Percentiles rank a stretch among this genome's conserved stretches.
Evolutionary conservation across 1,139 yeast species (phyloP).

Genomic region (Wickerhamomyces sp.): DNA sequence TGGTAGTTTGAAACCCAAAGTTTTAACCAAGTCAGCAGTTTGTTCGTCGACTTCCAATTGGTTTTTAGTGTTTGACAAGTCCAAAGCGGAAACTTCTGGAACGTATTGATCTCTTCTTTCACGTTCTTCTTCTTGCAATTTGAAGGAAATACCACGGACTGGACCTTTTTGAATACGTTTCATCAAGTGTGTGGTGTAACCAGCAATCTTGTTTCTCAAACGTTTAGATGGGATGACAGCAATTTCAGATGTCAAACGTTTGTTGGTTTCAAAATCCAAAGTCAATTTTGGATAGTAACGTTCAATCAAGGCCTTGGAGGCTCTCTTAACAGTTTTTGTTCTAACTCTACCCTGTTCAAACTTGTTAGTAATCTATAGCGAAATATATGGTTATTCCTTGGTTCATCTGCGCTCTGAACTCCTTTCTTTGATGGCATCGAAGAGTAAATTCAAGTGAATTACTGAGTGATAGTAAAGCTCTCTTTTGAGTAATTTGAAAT

Average conservation of each 20-base stretch:
- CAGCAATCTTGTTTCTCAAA: constrained; percentile 99
- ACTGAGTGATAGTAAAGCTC: too few relatives aligned
- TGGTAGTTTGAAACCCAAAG: constrained; percentile 96
- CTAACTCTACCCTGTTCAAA: constrained; percentile 85
- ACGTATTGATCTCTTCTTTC: constrained; percentile 99
- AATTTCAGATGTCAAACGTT: constrained; percentile 97
- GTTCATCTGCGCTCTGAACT: too few relatives aligned
- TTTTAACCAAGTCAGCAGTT: constrained; percentile 94
- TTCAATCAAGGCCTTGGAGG: constrained; percentile 99
- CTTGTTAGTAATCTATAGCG: constrained; percentile 20
- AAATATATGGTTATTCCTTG: too few relatives aligned
- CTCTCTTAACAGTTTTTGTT: constrained; percentile 99
- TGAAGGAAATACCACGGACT: constrained; percentile 99
- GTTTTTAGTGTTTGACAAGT: constrained; percentile 93
- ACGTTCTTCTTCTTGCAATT: constrained; percentile 99
- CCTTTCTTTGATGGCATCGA: too few relatives aligned
- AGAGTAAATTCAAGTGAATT: too few relatives aligned
- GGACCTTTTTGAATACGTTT: constrained; percentile 99
- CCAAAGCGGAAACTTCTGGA: constrained; percentile 99
- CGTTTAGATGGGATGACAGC: constrained; percentile 99
- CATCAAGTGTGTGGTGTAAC: constrained; percentile 99
- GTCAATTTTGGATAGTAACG: constrained; percentile 99
- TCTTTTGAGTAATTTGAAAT: too few relatives aligned
- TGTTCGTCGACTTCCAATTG: constrained; percentile 97
- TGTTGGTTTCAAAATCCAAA: constrained; percentile 99